Base-by-base conservation (phyloP, 208 protist species). In the Leptomonas seymouri region DNA sequence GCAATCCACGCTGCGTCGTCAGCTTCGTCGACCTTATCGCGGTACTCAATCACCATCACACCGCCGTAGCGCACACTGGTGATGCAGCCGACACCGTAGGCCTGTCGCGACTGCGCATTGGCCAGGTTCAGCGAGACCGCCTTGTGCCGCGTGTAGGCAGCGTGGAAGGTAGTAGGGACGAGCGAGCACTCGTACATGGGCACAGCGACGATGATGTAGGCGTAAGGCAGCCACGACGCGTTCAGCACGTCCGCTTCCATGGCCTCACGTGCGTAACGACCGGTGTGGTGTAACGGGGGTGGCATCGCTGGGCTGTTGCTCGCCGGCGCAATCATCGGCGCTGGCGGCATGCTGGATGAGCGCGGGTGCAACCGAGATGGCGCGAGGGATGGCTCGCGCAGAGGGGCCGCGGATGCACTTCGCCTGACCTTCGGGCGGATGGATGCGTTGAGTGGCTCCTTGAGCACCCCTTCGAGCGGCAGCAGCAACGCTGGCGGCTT, bases 171-270 rank as follows among this genome's bases (percentile, higher is more conserved):
- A n/a, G 78, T 91, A 14, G 85, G 80, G 0, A 74, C 39, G 28
- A 91, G 62, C 2, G 71, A 70, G 66, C 82, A 87, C 62, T 86
- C 81, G 73, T 91, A 91, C 80, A 88, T 82, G 48, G 85, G 85
- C 0, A 86, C 41, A 3, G 77, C 85, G 23, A 91, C 57, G 28
- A 91, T 64, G 50, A 91, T 48, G 70, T 87, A 91, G 27, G 73
- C 75, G 65, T 79, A 78, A 12, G 85, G 85, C 28, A 91, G 51
- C 74, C 80, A 91, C 28, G 73, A n/a, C 54, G 78, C 76, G 51
- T 60, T 30, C 23, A 76, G 53, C 41, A 67, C 50, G 31, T 81
- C 71, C 16, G 56, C 59, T 53, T 71, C 57, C 63, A 75, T 71
- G 28, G 53, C 63, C 31, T 72, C 65, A 20, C 50, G 50, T 4